A percentile compares a stretch with the other conserved stretches of the same genome.
These are phyloP conservation scores for Myxozyma melibiosi DNA, from an alignment of 805 yeast genomes.

Conservation along the genomic window DNA sequence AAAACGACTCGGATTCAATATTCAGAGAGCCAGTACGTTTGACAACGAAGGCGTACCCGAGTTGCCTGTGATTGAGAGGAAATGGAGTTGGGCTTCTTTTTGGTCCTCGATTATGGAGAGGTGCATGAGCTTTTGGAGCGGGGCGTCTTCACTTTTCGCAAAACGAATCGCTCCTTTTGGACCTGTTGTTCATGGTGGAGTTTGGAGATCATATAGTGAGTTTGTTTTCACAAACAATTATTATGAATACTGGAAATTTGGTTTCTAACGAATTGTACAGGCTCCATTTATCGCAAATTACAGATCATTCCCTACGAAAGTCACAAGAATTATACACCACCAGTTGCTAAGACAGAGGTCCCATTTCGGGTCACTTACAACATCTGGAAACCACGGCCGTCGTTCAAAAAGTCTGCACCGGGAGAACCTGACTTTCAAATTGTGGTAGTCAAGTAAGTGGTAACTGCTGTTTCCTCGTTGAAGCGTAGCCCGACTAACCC, in stretches of 20 bases:
- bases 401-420: slow-evolving; percentile 70
- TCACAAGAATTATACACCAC: background rate
- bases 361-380: slow-evolving; percentile 53
- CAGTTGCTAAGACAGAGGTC: slow-evolving; percentile 9
- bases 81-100: background rate
- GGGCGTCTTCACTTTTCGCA: background rate
- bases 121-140: background rate
- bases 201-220: slow-evolving; percentile 32
- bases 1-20: slow-evolving; percentile 77
- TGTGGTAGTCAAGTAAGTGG: slow-evolving; percentile 51
- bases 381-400: slow-evolving; percentile 79
- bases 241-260: too few species aligned
- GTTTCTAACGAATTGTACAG: slow-evolving; percentile 3
- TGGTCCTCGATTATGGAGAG: slow-evolving; percentile 2
- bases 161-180: slow-evolving; percentile 27
- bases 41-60: slow-evolving; percentile 5
- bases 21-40: slow-evolving; percentile 43
- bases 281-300: slow-evolving; percentile 34
- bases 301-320: slow-evolving; percentile 36
- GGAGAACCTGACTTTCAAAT: slow-evolving; percentile 74
- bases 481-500: background rate
- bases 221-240: too few species aligned
- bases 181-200: slow-evolving; percentile 18
- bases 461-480: slow-evolving; percentile 34
- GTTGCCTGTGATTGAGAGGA: background rate